Evolutionary conservation across 768 basidiomycete species (phyloP), one percentile per base, ranked within the genome.

Genomic region (Pleurotus sapidus): DNA sequence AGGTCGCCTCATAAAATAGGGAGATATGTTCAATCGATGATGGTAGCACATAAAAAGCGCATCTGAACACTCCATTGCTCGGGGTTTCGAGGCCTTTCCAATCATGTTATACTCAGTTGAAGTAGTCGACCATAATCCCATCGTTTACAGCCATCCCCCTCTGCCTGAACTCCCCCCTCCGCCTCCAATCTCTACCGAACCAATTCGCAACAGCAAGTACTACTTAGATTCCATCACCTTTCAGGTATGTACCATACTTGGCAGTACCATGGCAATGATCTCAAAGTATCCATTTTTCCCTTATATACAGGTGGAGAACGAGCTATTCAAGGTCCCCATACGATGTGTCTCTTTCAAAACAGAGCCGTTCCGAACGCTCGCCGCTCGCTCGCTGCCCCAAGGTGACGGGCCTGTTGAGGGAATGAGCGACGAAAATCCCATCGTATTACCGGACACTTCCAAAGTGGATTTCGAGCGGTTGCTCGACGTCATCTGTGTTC

Each of bases 251-350:
- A 40, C n/a, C 39, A n/a, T 11, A n/a, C 11, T 40, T 40, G 20
- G 20, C 20, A 20, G 20, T 20, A 20, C 20, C 20, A 3, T 20
- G 20, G 20, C 20, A 20, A 20, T 20, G 20, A 20, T 20, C 20
- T 20, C 20, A 20, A 20, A 20, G 20, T 20, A 20, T 20, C 20
- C 20, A 20, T 20, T 20, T 20, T 20, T 3, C 20, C 20, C 20
- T 20, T 1, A 20, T 20, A 20, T 20, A 1, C n/a, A 77, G 76
- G 76, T 75, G 25, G 77, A 77, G 46, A 67, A 69, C 43, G 61
- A 60, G 9, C 57, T 74, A 18, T 78, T 77, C 67, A 73, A 73
- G 56, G 65, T 77, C 11, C 76, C 75, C 11, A 66, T 67, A 12
- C 9, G n/a, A 63, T 67, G 17, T 65, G 68, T 24, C 71, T 79